These are phyloP conservation scores for Ophiostoma tasmaniense DNA, from an alignment of 2,329 filamentous ascomycete genomes.

Conservation along the genomic window DNA sequence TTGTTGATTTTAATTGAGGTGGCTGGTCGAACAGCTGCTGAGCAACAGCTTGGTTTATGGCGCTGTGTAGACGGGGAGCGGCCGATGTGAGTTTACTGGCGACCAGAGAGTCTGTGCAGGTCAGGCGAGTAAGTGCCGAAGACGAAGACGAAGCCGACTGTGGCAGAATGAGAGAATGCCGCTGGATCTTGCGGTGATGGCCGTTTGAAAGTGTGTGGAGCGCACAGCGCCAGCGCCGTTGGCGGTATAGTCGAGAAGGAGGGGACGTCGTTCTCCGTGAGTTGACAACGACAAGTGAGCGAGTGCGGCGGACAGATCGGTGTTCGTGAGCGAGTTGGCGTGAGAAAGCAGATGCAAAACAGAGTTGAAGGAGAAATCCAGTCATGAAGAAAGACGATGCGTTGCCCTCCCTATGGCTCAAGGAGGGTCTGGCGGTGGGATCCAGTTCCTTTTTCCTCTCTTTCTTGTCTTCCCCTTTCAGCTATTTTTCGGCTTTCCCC, in stretches of 20 bases:
- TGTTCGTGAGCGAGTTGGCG: constrained; percentile 38
- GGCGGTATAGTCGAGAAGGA: constrained; percentile 27
- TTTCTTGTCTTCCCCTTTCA: constrained; percentile 10
- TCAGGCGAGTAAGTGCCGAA: background rate
- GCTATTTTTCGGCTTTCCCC: constrained; percentile 15
- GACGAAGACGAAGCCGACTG: constrained; percentile 8
- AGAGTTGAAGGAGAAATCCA: constrained; percentile 38
- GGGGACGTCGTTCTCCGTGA: constrained; percentile 31
- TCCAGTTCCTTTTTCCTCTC: constrained; percentile 5
- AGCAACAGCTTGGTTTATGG: constrained; percentile 21
- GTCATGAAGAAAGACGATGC: constrained; percentile 36
- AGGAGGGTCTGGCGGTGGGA: constrained; percentile 1
- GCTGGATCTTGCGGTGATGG: constrained; percentile 31
- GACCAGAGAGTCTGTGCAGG: background rate
- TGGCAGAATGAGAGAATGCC: constrained; percentile 12
- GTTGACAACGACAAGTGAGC: constrained; percentile 36
- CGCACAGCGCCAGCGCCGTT: constrained; percentile 28
- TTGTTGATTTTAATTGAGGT: background rate
- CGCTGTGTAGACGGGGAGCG: constrained; percentile 9
- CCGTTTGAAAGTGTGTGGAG: constrained; percentile 32
- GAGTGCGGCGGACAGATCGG: constrained; percentile 33
- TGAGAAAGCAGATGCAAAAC: constrained; percentile 39
- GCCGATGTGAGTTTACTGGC: background rate
- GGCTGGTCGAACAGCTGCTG: constrained; percentile 18
- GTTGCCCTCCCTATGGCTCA: background rate